Evolutionary conservation across 2,329 filamentous ascomycete species (phyloP).

Genomic region (Curvularia eragrostidis): DNA sequence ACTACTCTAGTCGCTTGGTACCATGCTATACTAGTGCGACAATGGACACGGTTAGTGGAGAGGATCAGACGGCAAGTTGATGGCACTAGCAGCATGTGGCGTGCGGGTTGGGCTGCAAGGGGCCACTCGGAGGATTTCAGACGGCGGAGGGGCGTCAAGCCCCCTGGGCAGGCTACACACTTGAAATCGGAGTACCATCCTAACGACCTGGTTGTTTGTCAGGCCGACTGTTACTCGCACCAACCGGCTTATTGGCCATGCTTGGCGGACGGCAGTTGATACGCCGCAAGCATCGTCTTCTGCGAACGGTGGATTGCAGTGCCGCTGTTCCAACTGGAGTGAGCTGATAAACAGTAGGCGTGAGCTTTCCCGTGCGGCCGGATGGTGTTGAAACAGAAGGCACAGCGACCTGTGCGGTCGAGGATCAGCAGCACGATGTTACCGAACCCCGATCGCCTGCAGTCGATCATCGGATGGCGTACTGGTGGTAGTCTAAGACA

Average conservation of each 20-base stretch:
- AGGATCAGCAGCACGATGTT: background rate
- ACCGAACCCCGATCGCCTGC: background rate
- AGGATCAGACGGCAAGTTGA: background rate
- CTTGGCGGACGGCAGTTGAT: background rate
- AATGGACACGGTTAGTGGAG: background rate
- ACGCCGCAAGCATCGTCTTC: background rate
- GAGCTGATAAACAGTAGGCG: background rate
- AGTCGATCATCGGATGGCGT: background rate
- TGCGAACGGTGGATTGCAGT: background rate
- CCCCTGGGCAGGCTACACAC: background rate
- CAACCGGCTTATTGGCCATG: background rate
- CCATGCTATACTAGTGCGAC: background rate
- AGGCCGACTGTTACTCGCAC: background rate
- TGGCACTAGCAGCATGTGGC: background rate
- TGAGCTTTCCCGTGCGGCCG: background rate
- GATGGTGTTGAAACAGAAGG: background rate
- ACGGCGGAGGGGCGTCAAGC: background rate
- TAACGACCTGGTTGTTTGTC: background rate
- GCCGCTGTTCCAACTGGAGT: background rate
- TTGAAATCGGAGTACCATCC: background rate
- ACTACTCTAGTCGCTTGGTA: background rate
- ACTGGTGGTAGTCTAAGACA: background rate
- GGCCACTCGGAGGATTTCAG: background rate
- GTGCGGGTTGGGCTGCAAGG: background rate
- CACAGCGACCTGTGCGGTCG: background rate